These are phyloP conservation scores for Mrakia gelida DNA, from an alignment of 768 basidiomycete species.

Conservation along the genomic window DNA sequence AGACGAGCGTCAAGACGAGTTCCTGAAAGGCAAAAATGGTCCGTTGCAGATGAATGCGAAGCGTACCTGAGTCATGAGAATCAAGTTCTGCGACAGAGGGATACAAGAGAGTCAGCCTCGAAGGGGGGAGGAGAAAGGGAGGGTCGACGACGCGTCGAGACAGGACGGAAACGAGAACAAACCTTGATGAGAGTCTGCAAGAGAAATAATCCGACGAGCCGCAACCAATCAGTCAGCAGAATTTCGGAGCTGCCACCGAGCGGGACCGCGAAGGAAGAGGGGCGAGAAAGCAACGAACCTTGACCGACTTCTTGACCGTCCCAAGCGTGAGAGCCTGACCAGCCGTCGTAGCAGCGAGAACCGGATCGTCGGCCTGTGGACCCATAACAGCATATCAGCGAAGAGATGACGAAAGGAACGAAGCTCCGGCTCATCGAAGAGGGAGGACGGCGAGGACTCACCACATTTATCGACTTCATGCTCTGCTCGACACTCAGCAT, in stretches of 20 bases:
- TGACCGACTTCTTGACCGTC: conserved; percentile 13
- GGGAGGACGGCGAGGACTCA: neutral
- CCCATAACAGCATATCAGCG: no score
- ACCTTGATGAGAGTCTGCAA: conserved; percentile 9
- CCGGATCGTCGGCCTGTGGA: neutral
- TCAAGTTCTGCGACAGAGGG: neutral
- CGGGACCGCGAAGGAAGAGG: no score
- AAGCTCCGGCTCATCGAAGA: no score
- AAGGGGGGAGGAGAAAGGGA: neutral
- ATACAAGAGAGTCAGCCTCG: neutral
- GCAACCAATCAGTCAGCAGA: no score
- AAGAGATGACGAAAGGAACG: no score
- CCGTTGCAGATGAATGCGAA: no score
- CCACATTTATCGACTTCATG: conserved; percentile 11
- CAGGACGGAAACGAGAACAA: neutral
- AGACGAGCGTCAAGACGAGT: no score
- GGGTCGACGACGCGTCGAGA: neutral
- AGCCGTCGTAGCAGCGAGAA: neutral
- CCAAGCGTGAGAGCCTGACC: conserved; percentile 17
- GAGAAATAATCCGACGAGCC: no score
- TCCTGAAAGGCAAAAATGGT: no score
- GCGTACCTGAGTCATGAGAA: conserved; percentile 20
- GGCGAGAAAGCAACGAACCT: no score
- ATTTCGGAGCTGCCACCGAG: no score
- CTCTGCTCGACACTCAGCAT: conserved; percentile 12